Base-by-base conservation (phyloP, 805 yeast genomes). In the Wickerhamiella sorbophila region DNA sequence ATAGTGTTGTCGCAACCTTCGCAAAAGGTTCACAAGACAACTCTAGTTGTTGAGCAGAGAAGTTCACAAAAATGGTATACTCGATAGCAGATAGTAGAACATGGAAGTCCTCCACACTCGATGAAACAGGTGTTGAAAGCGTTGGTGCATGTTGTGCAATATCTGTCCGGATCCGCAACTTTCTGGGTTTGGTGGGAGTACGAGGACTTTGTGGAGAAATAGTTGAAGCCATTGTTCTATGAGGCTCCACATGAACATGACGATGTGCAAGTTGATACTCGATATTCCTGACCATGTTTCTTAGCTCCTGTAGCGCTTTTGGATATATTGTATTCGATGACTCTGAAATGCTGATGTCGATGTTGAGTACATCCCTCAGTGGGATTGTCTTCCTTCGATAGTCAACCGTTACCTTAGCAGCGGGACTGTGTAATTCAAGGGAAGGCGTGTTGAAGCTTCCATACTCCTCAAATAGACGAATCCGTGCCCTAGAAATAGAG, bases 1-100 rank as follows among this genome's bases (percentile, higher is more conserved):
- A 80, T 14, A 85, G 77, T 29, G 80, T 73, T 0, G 96, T 93
- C 31, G 85, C 86, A 1, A 91, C 91, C 55, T 83, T 85, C 0
- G 97, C 97, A 15, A 78, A 78, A 1, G 98, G 98, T 46, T 83
- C 88, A 67, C 98, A 91, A 50, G 94, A 81, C 41, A 91, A 64
- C 2, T 80, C 71, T 18, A 91, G 56, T 35, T 71, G 72, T 56
- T 91, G 98, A 27, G 77, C 72, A 17, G 75, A 86, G 40, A 87
- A 70, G 33, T 70, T 66, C 5, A 87, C 48, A n/a, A 24, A n/a
- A 4, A 36, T 8, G 15, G 31, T 75, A 22, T 84, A 50, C 47
- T 80, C 85, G 41, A 79, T 55, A 22, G 73, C 71, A 33, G 64
- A 59, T 16, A 53, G 40, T 26, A 49, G 29, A 24, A 12, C 12